These are phyloP conservation scores for Neostapfia colusana DNA, from an alignment of 176 grass and related monocot genomes.

Conservation along the genomic window DNA sequence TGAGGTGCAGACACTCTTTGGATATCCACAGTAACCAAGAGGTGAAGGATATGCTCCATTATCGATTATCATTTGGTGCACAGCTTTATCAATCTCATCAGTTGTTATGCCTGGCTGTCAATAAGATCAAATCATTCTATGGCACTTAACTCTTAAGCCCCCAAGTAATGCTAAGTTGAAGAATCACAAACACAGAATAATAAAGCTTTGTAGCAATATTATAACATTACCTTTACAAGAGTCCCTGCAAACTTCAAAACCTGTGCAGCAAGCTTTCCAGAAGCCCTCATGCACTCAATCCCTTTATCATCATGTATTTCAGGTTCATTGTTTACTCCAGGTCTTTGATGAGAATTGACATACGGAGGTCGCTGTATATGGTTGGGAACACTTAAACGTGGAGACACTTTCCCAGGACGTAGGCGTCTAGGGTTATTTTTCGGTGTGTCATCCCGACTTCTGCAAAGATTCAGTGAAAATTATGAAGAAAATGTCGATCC, in stretches of 20 bases:
- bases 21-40: constrained; percentile 84
- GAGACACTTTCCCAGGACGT: constrained; percentile 79
- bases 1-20: constrained; percentile 94
- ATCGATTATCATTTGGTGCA: constrained; percentile 91
- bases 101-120: constrained; percentile 89
- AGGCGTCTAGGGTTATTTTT: constrained; percentile 63
- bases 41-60: constrained; percentile 96
- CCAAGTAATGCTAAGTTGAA: constrained; percentile 13
- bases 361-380: constrained; percentile 85
- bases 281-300: constrained; percentile 87
- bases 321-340: constrained; percentile 55
- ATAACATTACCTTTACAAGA: constrained; percentile 79
- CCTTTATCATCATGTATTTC: constrained; percentile 87
- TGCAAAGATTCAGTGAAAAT: constrained; percentile 30
- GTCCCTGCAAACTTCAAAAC: constrained; percentile 82
- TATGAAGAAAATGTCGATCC: constrained; percentile 6
- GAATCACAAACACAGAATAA: constrained; percentile 24
- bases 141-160: constrained; percentile 15
- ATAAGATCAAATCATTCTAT: constrained; percentile 44
- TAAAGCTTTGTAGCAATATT: constrained; percentile 22
- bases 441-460: constrained; percentile 51
- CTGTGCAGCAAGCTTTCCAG: constrained; percentile 87
- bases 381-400: constrained; percentile 68
- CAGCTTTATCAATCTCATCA: constrained; percentile 95
- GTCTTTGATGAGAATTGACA: constrained; percentile 56